These are phyloP conservation scores for Fomitopsis pinicola DNA, from an alignment of 1,284 basidiomycete genomes.

Conservation along the genomic window DNA sequence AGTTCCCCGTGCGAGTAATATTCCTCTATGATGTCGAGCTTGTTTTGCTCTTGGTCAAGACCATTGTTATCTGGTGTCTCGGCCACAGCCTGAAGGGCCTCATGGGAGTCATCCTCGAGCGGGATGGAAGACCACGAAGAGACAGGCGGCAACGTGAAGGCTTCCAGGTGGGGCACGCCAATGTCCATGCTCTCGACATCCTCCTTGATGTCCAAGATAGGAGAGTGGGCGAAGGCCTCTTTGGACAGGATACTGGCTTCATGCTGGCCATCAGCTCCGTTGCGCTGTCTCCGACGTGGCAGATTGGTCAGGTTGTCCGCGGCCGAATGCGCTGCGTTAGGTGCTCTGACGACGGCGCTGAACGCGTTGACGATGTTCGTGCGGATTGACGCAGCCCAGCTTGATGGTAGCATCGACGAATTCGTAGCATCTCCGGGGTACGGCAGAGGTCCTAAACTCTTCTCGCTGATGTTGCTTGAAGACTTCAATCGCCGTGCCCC, in stretches of 20 bases:
- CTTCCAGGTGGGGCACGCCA: not conserved
- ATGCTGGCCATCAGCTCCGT: not conserved
- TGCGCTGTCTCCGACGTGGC: conserved; percentile 13
- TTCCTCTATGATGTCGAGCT: not conserved
- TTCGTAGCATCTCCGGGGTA: conserved; percentile 15
- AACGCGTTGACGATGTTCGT: conserved; percentile 34
- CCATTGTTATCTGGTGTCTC: not conserved
- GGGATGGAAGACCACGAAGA: not conserved
- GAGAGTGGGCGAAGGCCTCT: conserved; percentile 22
- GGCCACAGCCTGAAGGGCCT: not conserved
- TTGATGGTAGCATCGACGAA: not conserved
- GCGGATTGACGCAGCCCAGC: conserved; percentile 30
- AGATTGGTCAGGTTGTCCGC: conserved; percentile 14
- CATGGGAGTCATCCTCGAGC: conserved; percentile 13
- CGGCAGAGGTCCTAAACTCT: conserved; percentile 11
- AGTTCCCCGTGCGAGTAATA: conserved; percentile 19
- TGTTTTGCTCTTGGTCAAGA: not conserved
- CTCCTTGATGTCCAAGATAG: conserved; percentile 12
- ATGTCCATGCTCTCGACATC: conserved; percentile 7
- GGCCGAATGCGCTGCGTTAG: not conserved
- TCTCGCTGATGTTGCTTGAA: conserved; percentile 2
- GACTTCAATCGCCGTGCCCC: not conserved
- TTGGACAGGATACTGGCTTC: not conserved
- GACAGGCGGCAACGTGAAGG: not conserved
- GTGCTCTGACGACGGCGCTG: conserved; percentile 26